These are phyloP conservation scores for Fusarium setosum DNA, from an alignment of 2,329 filamentous ascomycete genomes.

Conservation along the genomic window DNA sequence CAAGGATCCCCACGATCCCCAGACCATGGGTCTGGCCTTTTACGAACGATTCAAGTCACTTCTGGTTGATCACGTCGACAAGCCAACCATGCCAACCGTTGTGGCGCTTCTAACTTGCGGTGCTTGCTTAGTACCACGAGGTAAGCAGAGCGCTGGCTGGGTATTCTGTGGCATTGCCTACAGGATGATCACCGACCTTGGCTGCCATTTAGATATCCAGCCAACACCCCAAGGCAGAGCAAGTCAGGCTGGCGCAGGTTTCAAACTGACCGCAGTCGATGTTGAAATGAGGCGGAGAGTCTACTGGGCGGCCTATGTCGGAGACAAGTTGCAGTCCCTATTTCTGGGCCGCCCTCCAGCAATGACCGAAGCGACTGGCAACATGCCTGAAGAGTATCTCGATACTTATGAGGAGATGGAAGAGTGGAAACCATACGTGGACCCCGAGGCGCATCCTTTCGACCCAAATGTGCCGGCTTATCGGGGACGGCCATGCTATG, in stretches of 20 bases:
- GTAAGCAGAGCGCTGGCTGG: conserved; percentile 61
- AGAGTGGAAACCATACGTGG: conserved; percentile 59
- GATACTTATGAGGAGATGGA: conserved; percentile 66
- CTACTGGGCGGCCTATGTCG: conserved; percentile 34
- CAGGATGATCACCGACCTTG: conserved; percentile 57
- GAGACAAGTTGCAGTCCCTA: conserved; percentile 64
- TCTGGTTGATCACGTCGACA: not conserved
- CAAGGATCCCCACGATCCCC: conserved; percentile 63
- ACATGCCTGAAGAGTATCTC: conserved; percentile 59
- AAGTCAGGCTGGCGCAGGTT: not conserved
- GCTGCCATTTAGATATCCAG: conserved; percentile 50
- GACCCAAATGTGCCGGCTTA: conserved; percentile 52
- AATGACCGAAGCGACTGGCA: conserved; percentile 57
- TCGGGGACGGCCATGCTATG: conserved; percentile 1
- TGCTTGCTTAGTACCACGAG: conserved; percentile 49
- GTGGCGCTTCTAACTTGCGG: conserved; percentile 1
- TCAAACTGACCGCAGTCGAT: conserved; percentile 20
- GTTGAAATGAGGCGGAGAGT: conserved; percentile 35
- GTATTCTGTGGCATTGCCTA: conserved; percentile 61
- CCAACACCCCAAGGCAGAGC: not conserved
- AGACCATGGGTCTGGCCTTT: conserved; percentile 33
- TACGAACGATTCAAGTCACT: conserved; percentile 4
- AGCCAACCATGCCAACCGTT: not conserved
- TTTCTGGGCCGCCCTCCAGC: conserved; percentile 65
- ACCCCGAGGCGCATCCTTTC: conserved; percentile 38